Conservation (phyloP, 176 grass and related monocot species). For the Triticum turgidum region DNA sequence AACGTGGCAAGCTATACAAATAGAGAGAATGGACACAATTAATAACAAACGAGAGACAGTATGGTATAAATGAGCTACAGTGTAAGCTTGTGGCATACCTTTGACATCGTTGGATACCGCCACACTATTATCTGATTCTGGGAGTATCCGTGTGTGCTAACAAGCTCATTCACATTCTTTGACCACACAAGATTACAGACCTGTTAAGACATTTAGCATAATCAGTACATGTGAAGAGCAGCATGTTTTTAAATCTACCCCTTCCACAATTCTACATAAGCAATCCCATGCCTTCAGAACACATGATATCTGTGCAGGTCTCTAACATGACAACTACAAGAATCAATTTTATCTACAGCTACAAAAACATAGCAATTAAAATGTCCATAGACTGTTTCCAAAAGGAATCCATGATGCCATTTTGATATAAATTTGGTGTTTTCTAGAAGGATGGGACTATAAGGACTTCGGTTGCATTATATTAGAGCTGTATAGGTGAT, state of each 20-base stretch:
- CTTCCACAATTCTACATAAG: neutral
- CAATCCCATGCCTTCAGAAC: neutral
- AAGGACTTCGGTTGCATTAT: neutral
- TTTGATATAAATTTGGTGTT: neutral
- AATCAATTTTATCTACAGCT: neutral
- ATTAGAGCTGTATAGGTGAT: neutral
- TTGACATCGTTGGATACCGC: slow-evolving; percentile 98
- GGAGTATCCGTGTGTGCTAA: slow-evolving; percentile 94
- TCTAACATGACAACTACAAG: neutral
- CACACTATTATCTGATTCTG: slow-evolving; percentile 99
- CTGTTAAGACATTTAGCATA: slow-evolving; percentile 37
- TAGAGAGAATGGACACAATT: neutral
- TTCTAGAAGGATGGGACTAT: neutral
- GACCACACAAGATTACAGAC: slow-evolving; percentile 99
- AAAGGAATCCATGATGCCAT: neutral
- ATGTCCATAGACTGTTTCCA: neutral
- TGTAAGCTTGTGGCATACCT: slow-evolving; percentile 43
- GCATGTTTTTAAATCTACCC: neutral
- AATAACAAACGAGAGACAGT: neutral
- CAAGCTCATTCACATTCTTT: slow-evolving; percentile 98
- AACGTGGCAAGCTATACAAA: slow-evolving; percentile 91
- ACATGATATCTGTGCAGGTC: neutral
- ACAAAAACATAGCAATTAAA: neutral
- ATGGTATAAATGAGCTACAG: neutral
- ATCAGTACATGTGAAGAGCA: neutral